Conservation (phyloP, 768 basidiomycete species). For the Mycena alexandri region DNA sequence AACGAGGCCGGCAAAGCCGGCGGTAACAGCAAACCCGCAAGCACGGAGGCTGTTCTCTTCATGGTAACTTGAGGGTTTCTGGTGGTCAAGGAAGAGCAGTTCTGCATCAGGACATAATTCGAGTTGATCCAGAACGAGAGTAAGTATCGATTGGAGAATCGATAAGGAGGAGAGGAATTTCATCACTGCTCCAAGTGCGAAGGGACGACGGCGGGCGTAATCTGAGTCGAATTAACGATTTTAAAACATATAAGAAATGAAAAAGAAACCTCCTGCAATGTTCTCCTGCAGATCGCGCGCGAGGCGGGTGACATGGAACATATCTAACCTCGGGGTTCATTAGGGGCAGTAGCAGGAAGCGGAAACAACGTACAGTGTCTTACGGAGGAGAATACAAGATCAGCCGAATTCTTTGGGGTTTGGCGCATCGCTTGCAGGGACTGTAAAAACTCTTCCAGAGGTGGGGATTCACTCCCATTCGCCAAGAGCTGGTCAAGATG, state of each 20-base stretch:
- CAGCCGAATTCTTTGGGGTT: too few species aligned
- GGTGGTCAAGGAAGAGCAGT: neutral
- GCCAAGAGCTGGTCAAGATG: slow-evolving; percentile 29
- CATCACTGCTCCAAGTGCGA: slow-evolving; percentile 19
- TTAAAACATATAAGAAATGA: neutral
- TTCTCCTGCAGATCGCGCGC: slow-evolving; percentile 30
- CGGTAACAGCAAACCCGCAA: slow-evolving; percentile 12
- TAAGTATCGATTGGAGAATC: slow-evolving; percentile 22
- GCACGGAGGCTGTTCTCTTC: neutral
- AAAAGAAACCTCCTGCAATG: slow-evolving; percentile 22
- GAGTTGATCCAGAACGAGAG: slow-evolving; percentile 10
- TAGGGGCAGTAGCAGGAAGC: too few species aligned
- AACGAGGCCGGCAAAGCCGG: slow-evolving; percentile 11
- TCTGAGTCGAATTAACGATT: slow-evolving; percentile 3
- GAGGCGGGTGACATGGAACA: slow-evolving; percentile 23
- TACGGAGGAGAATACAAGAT: too few species aligned
- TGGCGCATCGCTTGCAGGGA: slow-evolving; percentile 1
- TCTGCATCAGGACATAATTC: neutral
- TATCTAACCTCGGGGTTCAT: too few species aligned
- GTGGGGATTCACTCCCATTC: slow-evolving; percentile 4
- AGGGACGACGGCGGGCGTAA: slow-evolving; percentile 24
- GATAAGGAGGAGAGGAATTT: slow-evolving; percentile 23
- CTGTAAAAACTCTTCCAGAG: slow-evolving; percentile 16
- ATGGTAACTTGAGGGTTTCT: neutral
- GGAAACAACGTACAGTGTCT: too few species aligned